Base-by-base conservation (phyloP, 345 rosid species). In the Anacardium occidentale region DNA sequence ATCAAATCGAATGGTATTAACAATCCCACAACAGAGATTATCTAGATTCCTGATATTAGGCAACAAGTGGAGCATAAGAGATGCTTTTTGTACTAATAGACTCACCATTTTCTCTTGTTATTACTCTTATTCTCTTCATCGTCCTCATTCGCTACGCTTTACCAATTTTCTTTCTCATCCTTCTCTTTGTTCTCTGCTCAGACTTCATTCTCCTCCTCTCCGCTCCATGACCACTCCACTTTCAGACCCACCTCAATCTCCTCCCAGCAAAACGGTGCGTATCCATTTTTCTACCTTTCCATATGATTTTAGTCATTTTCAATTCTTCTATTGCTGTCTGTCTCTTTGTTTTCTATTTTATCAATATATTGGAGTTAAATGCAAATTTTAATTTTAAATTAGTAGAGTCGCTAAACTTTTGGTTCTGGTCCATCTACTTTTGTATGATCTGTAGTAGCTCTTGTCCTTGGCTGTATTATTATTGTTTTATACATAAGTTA, bases 221-320 rank as follows among this genome's bases (percentile, higher is more conserved):
- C 66, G 75, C 11, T 73, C 85, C 65, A 88, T 88, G 94, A 64
- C 83, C 34, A 56, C 85, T 66, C 62, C 73, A 29, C 80, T 69
- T 9, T 24, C 72, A 32, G 78, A 74, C 53, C 71, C 83, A 58
- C 34, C 85, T 42, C 84, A 72, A 0, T 78, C 85, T 14, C 51
- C 87, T 44, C 76, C 89, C 58, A 5, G 74, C 37, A 85, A 87
- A 70, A 91, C 93, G 84, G 96, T 83, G 62, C 45, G 71, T 40
- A 1, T 64, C 66, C 13, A 10, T 48, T 61, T 21, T 61, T 29
- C 60, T 62, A 37, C 9, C 40, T 63, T 64, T 25, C 45, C 51
- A n/a, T 11, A 14, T 57, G 32, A 55, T 55, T 55, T 55, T 55
- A 22, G 7, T 21, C 60, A 55, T 55, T 55, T 54, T 55, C 25